Evolutionary conservation across 2,329 filamentous ascomycete species (phyloP).

Genomic region (Calonectria montana): DNA sequence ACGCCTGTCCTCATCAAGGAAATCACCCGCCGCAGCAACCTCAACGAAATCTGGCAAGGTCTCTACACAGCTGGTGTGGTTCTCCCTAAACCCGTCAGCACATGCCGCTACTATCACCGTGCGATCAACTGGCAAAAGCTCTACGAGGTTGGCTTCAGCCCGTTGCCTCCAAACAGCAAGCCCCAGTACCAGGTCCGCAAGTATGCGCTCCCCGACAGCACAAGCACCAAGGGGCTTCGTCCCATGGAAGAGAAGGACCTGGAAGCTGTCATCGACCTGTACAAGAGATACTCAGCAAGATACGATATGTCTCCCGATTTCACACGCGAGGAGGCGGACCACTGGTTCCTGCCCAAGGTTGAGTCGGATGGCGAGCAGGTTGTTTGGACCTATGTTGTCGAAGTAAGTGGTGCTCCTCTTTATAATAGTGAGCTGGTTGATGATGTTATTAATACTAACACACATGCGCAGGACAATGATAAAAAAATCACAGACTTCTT

Average conservation of each 20-base stretch:
- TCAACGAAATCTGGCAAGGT: conserved; percentile 89
- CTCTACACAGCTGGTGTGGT: conserved; percentile 95
- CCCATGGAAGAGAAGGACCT: conserved; percentile 84
- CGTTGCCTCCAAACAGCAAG: conserved; percentile 84
- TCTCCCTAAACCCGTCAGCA: conserved; percentile 90
- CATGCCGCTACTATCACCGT: conserved; percentile 95
- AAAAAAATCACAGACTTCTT: conserved; percentile 95
- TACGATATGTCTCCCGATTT: conserved; percentile 90
- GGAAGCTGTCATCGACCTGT: conserved; percentile 77
- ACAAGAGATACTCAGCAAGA: conserved; percentile 80
- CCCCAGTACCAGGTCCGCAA: conserved; percentile 86
- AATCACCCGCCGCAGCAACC: conserved; percentile 91
- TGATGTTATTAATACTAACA: neutral
- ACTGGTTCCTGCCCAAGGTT: conserved; percentile 84
- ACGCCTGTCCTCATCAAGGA: conserved; percentile 97
- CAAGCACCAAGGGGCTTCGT: conserved; percentile 79
- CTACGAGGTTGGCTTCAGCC: conserved; percentile 93
- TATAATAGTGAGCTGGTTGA: too few species aligned
- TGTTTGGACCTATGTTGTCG: conserved; percentile 94
- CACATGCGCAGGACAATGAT: conserved; percentile 61
- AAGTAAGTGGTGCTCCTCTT: conserved; percentile 57
- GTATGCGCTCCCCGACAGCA: conserved; percentile 83
- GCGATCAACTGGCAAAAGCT: conserved; percentile 96
- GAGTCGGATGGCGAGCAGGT: conserved; percentile 76
- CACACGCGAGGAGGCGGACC: conserved; percentile 81